Conservation (phyloP, 2,329 filamentous ascomycete species). For the Aspergillaceae sp. region DNA sequence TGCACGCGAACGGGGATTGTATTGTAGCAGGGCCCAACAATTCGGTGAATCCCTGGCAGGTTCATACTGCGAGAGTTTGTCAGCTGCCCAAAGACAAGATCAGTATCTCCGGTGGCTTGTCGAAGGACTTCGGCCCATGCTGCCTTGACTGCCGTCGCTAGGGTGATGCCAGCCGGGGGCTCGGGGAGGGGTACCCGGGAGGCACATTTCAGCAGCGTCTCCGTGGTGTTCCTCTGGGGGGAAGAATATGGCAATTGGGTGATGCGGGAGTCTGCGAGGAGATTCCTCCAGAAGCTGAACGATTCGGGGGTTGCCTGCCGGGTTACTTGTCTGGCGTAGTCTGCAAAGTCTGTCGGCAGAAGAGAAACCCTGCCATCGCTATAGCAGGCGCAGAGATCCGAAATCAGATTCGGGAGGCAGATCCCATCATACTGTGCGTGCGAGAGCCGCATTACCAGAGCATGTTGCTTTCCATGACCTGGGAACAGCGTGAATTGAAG, state of each 20-base stretch:
- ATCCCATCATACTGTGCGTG: not conserved
- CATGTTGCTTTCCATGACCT: not conserved
- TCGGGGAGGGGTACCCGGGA: not conserved
- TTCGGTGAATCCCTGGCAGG: not conserved
- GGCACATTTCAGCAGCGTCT: not conserved
- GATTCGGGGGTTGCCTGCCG: not conserved
- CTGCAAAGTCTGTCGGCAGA: not conserved
- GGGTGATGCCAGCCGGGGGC: not conserved
- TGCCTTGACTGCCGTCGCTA: not conserved
- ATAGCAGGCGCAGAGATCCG: not conserved
- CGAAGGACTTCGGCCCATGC: not conserved
- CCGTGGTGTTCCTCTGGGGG: not conserved
- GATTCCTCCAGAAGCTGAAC: not conserved
- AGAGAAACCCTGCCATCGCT: not conserved
- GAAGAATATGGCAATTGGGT: not conserved
- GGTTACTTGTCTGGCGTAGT: not conserved
- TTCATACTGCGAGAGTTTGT: not conserved
- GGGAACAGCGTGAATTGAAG: not conserved
- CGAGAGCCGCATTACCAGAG: not conserved
- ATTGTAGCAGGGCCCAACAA: not conserved
- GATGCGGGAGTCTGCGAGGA: not conserved
- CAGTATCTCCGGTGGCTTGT: not conserved
- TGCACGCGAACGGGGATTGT: not conserved
- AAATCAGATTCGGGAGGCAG: not conserved
- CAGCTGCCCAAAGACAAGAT: not conserved